Evolutionary conservation across 2,329 filamentous ascomycete genomes (phyloP), one percentile per base, ranked within the genome.

Genomic region (Hymenoscyphus linearis): DNA sequence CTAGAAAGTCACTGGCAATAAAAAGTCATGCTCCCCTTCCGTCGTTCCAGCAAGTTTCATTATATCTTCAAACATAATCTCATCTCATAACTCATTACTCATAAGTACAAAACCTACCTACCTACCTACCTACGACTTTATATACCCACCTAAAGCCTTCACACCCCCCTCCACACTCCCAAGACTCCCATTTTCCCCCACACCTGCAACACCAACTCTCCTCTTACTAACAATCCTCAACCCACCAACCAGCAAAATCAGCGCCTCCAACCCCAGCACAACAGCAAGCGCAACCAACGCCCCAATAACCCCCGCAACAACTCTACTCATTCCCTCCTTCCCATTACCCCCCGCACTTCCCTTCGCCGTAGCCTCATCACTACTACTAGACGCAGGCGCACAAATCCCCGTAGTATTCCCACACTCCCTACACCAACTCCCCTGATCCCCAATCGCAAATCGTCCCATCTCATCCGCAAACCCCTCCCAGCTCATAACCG

Each of bases 261-360:
- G 66, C 1, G 76, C 79, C 65, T 83, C 81, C 12, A 84, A 59
- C 0, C 82, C 83, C 52, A 88, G 67, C n/a, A 88, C 76, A 12
- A 88, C 84, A 26, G 79, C 85, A 44, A 89, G 72, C 0, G 86
- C 88, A 18, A 89, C 85, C 79, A 88, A 82, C 0, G 86, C 86
- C 37, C 86, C 86, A 70, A 96, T 92, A 4, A 93, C 90, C 57
- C 91, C 91, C 0, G 90, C 91, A n/a, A 93, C 85, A 5, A 84
- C 81, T 40, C 80, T 84, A 57, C 87, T 88, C 31, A 96, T 79
- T n/a, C 70, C 70, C 26, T 68, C 66, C 18, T 50, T 22, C n/a
- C 25, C 25, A 14, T 63, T 58, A 35, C 67, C 59, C 18, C 64
- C 63, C 2, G 55, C 52, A 4, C 74, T 68, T 26, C 62, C 58